Conservation (phyloP, 495 filamentous ascomycete species). For the Trichoderma gamsii region DNA sequence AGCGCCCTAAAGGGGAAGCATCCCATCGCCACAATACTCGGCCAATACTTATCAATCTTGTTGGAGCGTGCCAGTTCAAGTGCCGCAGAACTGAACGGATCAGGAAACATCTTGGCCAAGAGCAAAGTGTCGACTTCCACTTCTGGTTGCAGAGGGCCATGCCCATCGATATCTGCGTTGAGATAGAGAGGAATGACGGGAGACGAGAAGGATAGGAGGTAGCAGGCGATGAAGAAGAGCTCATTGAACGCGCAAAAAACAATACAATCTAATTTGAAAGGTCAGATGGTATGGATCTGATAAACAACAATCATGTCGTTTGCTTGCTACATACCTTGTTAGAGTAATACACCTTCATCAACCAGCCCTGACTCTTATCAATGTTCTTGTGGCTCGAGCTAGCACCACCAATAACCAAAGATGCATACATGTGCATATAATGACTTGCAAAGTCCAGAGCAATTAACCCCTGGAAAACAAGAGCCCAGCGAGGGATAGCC, state of each 20-base stretch:
- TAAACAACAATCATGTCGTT: neutral
- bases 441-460: constrained; percentile 88
- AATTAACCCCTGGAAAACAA: constrained; percentile 90
- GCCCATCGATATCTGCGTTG: neutral
- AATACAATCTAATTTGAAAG: constrained; percentile 63
- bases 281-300: constrained; percentile 13
- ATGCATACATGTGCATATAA: constrained; percentile 98
- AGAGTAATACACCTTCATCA: constrained; percentile 92
- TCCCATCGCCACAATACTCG: neutral
- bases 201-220: constrained; percentile 93
- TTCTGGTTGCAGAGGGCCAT: neutral
- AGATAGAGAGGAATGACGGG: constrained; percentile 36
- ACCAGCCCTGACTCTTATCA: constrained; percentile 66
- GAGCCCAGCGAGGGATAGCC: constrained; percentile 85
- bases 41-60: neutral
- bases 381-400: constrained; percentile 90
- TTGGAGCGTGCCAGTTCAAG: neutral
- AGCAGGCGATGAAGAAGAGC: constrained; percentile 93
- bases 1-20: neutral
- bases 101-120: neutral
- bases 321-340: constrained; percentile 64
- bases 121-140: neutral
- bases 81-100: neutral
- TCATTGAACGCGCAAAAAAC: constrained; percentile 91
- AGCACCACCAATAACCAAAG: constrained; percentile 70